Percentiles rank a stretch among this genome's conserved stretches.
These are phyloP conservation scores for Jasminum sambac DNA, from an alignment of 257 asterid genomes.

Conservation along the genomic window DNA sequence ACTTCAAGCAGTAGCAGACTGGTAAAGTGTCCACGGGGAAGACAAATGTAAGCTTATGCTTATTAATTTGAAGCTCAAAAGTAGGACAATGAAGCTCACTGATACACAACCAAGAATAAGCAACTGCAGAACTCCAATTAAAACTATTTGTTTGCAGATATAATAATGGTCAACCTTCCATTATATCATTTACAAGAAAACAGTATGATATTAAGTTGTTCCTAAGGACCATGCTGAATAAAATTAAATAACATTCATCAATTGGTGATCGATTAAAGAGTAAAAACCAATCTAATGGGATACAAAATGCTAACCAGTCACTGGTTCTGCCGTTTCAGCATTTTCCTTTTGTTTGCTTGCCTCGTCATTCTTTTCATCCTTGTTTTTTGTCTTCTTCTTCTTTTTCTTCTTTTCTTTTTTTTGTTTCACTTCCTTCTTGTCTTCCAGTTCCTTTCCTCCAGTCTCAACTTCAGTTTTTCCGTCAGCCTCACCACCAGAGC, in stretches of 20 bases:
- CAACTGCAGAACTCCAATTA: constrained; percentile 3
- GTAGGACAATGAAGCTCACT: background rate
- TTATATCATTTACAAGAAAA: background rate
- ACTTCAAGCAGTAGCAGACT: background rate
- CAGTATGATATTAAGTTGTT: constrained; percentile 5
- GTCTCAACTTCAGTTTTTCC: constrained; percentile 32
- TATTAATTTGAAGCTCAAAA: constrained; percentile 3
- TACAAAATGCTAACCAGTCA: constrained; percentile 48
- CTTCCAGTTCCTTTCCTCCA: constrained; percentile 31
- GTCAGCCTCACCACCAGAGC: constrained; percentile 31
- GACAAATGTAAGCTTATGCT: constrained; percentile 4
- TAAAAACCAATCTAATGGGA: constrained; percentile 4
- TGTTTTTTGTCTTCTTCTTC: constrained; percentile 39
- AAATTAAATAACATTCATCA: constrained; percentile 7
- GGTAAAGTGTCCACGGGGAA: background rate
- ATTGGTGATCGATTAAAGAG: too few species aligned
- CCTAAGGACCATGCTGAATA: background rate
- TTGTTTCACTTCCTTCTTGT: constrained; percentile 37
- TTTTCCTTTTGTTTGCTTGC: constrained; percentile 31
- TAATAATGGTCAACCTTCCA: background rate
- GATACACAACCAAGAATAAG: constrained; percentile 4
- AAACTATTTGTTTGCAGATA: constrained; percentile 12
- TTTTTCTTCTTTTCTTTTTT: constrained; percentile 28
- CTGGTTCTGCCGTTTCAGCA: constrained; percentile 34
- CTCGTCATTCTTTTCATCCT: constrained; percentile 28